Base-by-base conservation (phyloP, 2,329 filamentous ascomycete genomes). In the Colletotrichum truncatum region DNA sequence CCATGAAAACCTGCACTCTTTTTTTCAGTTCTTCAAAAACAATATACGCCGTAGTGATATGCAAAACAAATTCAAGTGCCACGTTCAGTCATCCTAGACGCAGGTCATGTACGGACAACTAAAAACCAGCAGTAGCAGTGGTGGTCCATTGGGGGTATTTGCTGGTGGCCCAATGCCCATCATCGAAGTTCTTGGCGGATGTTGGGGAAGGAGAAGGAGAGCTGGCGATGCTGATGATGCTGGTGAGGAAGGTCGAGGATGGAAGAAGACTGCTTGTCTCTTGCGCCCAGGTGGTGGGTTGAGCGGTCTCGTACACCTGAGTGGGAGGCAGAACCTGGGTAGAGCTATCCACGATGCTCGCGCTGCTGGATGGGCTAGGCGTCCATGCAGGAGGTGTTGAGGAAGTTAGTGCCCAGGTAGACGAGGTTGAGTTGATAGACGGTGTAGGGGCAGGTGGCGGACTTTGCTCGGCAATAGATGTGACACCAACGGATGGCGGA, bases 111-210 rank as follows among this genome's bases (percentile, higher is more conserved):
- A n/a, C n/a, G n/a, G n/a, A n/a, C n/a, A n/a, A n/a, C n/a, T n/a
- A n/a, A n/a, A n/a, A n/a, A n/a, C 70, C 16, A 70, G 71, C 30
- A 61, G 71, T 12, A 28, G 71, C 64, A 2, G 81, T 82, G 54
- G 71, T 76, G 65, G 82, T 84, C 79, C 79, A 82, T 0, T 79
- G 43, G 3, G 80, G 80, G 57, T 83, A 84, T 28, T 68, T 67
- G 0, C 76, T 76, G 4, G 82, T 82, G 62, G 82, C 80, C 83
- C 82, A 84, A 52, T 72, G 72, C 16, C 82, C 82, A 56, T 84
- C 68, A 59, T 84, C 81, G 39, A 78, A 74, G 11, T 75, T 75
- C 21, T 67, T 66, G 12, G 59, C 67, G 32, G 49, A 45, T 4
- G 70, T 68, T n/a, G 73, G 68, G 28, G 70, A 62, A 12, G 72